Base-by-base conservation (phyloP, 306 rosid species). In the Lathyrus oleraceus region DNA sequence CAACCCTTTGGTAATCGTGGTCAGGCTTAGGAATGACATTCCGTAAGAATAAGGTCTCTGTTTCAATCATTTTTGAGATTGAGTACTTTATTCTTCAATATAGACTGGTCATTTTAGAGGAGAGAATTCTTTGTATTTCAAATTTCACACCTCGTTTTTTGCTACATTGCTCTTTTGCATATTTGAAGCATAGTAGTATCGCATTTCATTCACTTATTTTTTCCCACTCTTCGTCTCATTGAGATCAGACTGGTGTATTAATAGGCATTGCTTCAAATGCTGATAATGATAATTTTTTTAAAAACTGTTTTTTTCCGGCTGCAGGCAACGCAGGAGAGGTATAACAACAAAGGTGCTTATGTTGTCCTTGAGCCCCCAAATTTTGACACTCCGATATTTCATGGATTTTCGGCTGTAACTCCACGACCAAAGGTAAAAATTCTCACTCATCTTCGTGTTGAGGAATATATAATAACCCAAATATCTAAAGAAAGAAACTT, bases 281-380 rank as follows among this genome's bases (percentile, higher is more conserved):
- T 13, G 19, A 27, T 57, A 6, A 3, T 25, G 4, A 13, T 53
- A 21, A 21, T 57, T 25, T 57, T 14, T 19, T 5, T 70, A 61
- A 67, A 16, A 47, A 19, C 20, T 28, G 68, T 78, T 48, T 51
- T 49, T 72, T 69, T 17, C 4, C 6, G 10, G 10, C 35, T 63
- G 70, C 86, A 91, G 97, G 97, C 87, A 38, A 75, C 96, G 1
- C 77, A 81, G 52, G 72, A 85, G 56, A 88, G 97, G 78, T 85
- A 82, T 72, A 82, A 86, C 75, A 89, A 91, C 67, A 91, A 85
- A 75, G 97, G 93, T 51, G 93, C 97, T 17, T 91, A 88, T 77
- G 73, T 88, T 67, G 88, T 91, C 70, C 85, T 91, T 53, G 85
- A 84, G 77, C 79, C 93, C 59, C 97, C 97, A 0, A 81, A 81